A percentile compares a stretch with the other conserved stretches of the same genome.
These are phyloP conservation scores for Aphanomyces invadans DNA, from an alignment of 352 stramenopile genomes.

Conservation along the genomic window DNA sequence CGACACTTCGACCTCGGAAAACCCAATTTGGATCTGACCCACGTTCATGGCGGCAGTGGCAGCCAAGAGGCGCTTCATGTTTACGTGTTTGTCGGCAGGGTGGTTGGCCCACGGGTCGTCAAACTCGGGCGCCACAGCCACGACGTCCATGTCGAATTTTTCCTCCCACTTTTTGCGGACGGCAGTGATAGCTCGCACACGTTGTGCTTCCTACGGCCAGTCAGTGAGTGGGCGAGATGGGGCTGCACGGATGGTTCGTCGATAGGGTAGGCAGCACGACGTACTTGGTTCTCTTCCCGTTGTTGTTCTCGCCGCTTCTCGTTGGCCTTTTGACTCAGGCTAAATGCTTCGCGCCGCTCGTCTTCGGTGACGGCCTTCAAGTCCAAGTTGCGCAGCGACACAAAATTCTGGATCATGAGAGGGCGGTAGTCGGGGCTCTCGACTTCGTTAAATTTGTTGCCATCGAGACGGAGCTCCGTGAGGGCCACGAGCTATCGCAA, in stretches of 20 bases:
- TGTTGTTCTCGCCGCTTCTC: constrained; percentile 34
- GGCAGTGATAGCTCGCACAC: constrained; percentile 41
- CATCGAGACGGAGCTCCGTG: constrained; percentile 81
- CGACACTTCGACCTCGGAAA: constrained; percentile 65
- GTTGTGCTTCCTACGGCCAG: constrained; percentile 34
- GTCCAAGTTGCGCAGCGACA: constrained; percentile 77
- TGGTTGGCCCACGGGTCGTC: background rate
- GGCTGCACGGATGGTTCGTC: background rate
- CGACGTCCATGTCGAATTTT: constrained; percentile 15
- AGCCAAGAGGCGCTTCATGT: constrained; percentile 2
- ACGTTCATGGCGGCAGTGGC: constrained; percentile 29
- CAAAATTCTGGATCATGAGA: constrained; percentile 64
- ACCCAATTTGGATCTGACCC: constrained; percentile 39
- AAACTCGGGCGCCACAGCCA: background rate
- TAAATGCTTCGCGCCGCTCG: constrained; percentile 53
- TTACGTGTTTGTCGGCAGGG: background rate
- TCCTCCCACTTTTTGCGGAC: constrained; percentile 40
- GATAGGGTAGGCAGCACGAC: too few species aligned
- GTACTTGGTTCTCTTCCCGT: constrained; percentile 25
- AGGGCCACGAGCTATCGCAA: constrained; percentile 42
- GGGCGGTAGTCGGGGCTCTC: constrained; percentile 52
- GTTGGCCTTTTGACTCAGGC: constrained; percentile 32
- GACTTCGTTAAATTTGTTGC: constrained; percentile 55
- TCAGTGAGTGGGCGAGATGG: background rate
- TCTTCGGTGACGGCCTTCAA: constrained; percentile 64